Evolutionary conservation across 176 grass and related monocot species (phyloP).

Genomic region (Avena atlantica): DNA sequence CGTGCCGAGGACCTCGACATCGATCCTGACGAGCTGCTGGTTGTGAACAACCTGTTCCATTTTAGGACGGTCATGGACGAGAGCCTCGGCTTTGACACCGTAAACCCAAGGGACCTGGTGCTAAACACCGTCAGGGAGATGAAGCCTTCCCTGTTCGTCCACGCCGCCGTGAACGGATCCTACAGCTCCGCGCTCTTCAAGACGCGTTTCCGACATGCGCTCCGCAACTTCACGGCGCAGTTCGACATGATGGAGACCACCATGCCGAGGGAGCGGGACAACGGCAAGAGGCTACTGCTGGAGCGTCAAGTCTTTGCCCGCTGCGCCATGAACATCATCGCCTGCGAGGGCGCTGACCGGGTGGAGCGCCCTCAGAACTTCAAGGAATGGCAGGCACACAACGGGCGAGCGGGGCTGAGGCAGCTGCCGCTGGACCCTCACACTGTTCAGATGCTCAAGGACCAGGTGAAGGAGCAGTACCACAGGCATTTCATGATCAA

Average conservation of each 20-base stretch:
- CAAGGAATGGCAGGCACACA: constrained; percentile 55
- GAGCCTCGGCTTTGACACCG: constrained; percentile 30
- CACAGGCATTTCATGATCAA: constrained; percentile 56
- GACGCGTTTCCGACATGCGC: constrained; percentile 48
- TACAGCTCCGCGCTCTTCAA: constrained; percentile 48
- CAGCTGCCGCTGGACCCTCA: constrained; percentile 44
- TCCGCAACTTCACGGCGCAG: constrained; percentile 44
- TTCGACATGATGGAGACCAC: constrained; percentile 58
- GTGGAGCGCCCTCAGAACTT: constrained; percentile 53
- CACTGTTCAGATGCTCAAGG: constrained; percentile 26
- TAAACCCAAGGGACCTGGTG: constrained; percentile 47
- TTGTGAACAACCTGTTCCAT: constrained; percentile 46
- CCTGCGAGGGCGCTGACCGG: constrained; percentile 56
- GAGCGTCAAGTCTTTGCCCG: constrained; percentile 43
- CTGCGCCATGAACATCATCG: constrained; percentile 43
- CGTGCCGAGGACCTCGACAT: constrained; percentile 36
- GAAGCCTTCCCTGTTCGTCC: constrained; percentile 45
- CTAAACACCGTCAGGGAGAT: constrained; percentile 51
- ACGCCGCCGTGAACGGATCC: constrained; percentile 36
- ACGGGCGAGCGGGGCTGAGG: constrained; percentile 48
- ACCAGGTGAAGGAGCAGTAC: constrained; percentile 40
- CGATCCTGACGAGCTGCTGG: constrained; percentile 46
- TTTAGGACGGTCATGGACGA: constrained; percentile 51
- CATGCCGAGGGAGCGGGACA: constrained; percentile 21
- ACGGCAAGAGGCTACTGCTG: constrained; percentile 34